Conservation (phyloP, 805 yeast genomes). For the Ogataea ramenticola region DNA sequence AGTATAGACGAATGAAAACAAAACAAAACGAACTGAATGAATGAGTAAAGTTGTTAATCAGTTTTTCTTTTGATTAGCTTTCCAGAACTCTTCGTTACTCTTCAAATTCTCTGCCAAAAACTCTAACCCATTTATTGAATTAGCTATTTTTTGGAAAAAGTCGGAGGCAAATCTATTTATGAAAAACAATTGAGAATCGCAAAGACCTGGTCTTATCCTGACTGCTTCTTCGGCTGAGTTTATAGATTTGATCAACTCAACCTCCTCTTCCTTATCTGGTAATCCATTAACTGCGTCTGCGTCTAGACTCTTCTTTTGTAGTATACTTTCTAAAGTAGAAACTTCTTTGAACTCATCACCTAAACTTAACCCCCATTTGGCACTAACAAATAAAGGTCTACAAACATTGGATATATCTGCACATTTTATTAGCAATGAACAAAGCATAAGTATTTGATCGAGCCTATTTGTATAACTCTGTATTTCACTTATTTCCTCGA, state of each 20-base stretch:
- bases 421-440: conserved; percentile 75
- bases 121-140: conserved; percentile 51
- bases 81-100: conserved; percentile 55
- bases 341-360: conserved; percentile 73
- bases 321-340: conserved; percentile 36
- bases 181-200: conserved; percentile 75
- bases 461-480: conserved; percentile 16
- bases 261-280: conserved; percentile 6
- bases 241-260: conserved; percentile 16
- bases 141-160: conserved; percentile 59
- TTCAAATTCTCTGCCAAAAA: conserved; percentile 49
- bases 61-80: background rate
- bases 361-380: conserved; percentile 82
- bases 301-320: background rate
- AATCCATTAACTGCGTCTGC: conserved; percentile 2
- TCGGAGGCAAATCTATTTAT: conserved; percentile 74
- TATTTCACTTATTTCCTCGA: conserved; percentile 40
- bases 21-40: background rate
- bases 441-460: conserved; percentile 33
- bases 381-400: conserved; percentile 64
- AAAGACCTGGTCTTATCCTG: conserved; percentile 39
- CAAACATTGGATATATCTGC: conserved; percentile 95
- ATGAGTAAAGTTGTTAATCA: too few relatives aligned
- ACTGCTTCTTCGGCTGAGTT: conserved; percentile 35
- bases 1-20: too few relatives aligned